Conservation (phyloP, 2,329 filamentous ascomycete species). For the Tolypocladium guangdongense region DNA sequence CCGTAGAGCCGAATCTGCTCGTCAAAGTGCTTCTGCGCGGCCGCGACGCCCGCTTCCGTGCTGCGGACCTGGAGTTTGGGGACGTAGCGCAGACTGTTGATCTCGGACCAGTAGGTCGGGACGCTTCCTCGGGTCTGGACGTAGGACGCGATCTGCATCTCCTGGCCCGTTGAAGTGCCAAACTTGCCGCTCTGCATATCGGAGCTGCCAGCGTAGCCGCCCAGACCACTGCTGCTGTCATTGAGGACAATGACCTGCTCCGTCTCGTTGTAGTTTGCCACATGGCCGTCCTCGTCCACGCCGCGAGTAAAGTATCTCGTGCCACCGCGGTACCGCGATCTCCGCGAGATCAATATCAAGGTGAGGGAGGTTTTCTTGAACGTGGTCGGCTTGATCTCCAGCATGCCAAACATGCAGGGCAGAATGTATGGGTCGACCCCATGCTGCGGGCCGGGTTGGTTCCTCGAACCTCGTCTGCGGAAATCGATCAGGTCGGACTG, state of each 20-base stretch:
- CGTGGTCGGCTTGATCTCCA: slow-evolving; percentile 77
- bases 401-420: slow-evolving; percentile 91
- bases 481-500: slow-evolving; percentile 89
- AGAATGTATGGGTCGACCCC: slow-evolving; percentile 85
- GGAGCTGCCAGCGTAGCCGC: slow-evolving; percentile 68
- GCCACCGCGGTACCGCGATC: slow-evolving; percentile 78
- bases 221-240: slow-evolving; percentile 61
- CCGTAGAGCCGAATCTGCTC: slow-evolving; percentile 92
- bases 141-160: slow-evolving; percentile 85
- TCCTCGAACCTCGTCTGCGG: slow-evolving; percentile 50
- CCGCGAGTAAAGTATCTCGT: slow-evolving; percentile 93
- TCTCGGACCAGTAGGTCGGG: slow-evolving; percentile 90
- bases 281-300: slow-evolving; percentile 84
- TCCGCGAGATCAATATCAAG: slow-evolving; percentile 75
- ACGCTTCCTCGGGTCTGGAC: slow-evolving; percentile 96
- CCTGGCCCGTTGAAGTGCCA: slow-evolving; percentile 48
- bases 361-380: slow-evolving; percentile 80
- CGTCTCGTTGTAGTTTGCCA: slow-evolving; percentile 98
- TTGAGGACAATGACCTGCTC: slow-evolving; percentile 89
- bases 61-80: slow-evolving; percentile 82
- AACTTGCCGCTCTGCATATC: slow-evolving; percentile 66
- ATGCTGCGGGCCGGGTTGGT: slow-evolving; percentile 58
- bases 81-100: slow-evolving; percentile 86
- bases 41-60: slow-evolving; percentile 66
- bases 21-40: slow-evolving; percentile 78